Evolutionary conservation across 2,329 filamentous ascomycete species (phyloP), one percentile per base, ranked within the genome.

Genomic region (Corinectria fuckeliana): DNA sequence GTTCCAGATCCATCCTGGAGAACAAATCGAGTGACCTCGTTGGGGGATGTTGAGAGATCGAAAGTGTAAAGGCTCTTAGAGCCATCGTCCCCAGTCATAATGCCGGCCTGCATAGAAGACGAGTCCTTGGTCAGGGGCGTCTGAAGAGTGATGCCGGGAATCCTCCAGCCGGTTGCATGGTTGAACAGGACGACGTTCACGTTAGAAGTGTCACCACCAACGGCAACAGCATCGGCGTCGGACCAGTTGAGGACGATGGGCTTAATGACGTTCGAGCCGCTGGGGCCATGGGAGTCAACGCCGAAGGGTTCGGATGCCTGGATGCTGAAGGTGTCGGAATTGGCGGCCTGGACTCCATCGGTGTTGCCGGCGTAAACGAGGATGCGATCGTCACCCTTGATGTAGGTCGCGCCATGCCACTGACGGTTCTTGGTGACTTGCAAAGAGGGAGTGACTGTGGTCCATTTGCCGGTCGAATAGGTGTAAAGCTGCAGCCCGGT

Each of bases 31-130:
- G 85, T 85, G 41, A 97, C 91, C 6, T 80, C 77, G 71, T 96
- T 96, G 3, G 94, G 93, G 0, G 88, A 87, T 9, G 82, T 81
- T 13, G 83, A 83, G 77, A 93, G 84, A 71, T 97, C 88, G 68
- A 95, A 97, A 10, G 88, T 87, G 67, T 93, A 87, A 16, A 98
- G 79, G 36, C 89, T 86, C 72, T 91, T 93, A 75, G 90, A 93
- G 25, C 85, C 88, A 73, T 97, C 92, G 39, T 87, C 83, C 20
- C 90, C 91, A 11, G 81, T 79, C n/a, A 96, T 77, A 4, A 97
- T 70, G 0, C 87, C 81, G 23, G 85, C 86, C 70, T 89, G 85
- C 47, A 88, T 73, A 1, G 74, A 81, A 2, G 82, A 78, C 2
- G 82, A 81, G 54, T 85, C 83, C 69, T 87, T 86, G 14, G 83